Base-by-base conservation (phyloP, 176 grass and related monocot genomes). In the Bromus sterilis region DNA sequence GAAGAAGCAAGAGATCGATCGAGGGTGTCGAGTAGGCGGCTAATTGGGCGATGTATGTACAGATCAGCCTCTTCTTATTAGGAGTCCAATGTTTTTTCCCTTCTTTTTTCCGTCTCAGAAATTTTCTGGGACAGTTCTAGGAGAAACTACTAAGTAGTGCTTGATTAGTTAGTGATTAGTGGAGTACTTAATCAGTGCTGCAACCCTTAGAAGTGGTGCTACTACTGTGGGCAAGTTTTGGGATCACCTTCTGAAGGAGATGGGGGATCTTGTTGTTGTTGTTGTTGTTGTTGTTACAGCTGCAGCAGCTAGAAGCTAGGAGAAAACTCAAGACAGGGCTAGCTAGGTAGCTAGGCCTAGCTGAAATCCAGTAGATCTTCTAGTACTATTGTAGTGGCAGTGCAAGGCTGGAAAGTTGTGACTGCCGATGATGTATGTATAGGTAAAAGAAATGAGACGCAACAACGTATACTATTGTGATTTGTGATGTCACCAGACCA, bases 361-460 rank as follows among this genome's bases (percentile, higher is more conserved):
- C 62, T 81, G 78, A 68, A 89, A 89, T 81, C 87, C 77, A 85
- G 83, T 82, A 65, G 78, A 86, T 86, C 87, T 86, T 81, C 87
- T 85, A 77, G 55, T 46, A 34, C 83, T 89, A 53, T 77, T 82
- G 87, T 89, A 73, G 42, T 73, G 42, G 56, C 83, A 78, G 72
- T 72, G 68, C 21, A 76, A 80, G 72, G 57, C 74, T 82, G 74
- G 25, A 86, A 76, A 32, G 74, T 60, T 83, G 66, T 66, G 74
- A 86, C 79, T 51, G 26, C 64, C 56, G 6, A 77, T 89, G 83
- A 71, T 71, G 67, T 71, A 56, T n/a, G n/a, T 88, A 89, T 89
- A 89, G 87, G 72, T 89, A 89, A 89, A 89, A 89, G 83, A 90
- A 82, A 86, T 78, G 79, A 78, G 87, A 89, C 78, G 56, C 83